Base-by-base conservation (phyloP, 2,329 filamentous ascomycete genomes). In the Hymenoscyphus albidus region DNA sequence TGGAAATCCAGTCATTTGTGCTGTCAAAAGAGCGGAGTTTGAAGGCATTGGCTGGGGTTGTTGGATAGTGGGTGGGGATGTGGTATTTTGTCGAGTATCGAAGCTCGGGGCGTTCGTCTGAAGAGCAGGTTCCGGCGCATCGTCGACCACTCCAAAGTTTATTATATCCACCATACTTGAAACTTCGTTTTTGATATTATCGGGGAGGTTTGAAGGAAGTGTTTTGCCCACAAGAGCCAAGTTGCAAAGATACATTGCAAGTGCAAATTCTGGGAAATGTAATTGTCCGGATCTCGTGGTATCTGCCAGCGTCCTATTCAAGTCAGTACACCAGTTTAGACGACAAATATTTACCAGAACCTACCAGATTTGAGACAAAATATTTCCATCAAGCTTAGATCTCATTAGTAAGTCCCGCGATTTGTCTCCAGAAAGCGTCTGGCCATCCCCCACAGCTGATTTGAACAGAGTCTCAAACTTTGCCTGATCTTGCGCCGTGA, bases 101-200 rank as follows among this genome's bases (percentile, higher is more conserved):
- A 94, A 92, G 71, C 87, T 89, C 0, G 91, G 88, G 16, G 86
- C 86, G 76, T 91, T 93, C 66, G 81, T 85, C 62, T 81, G 81
- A 18, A 78, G 72, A 35, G 80, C 79, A n/a, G 83, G 77, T 22
- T 83, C 78, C 51, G 77, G 77, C 48, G 80, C 80, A 35, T 94
- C 89, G 69, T 99, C 95, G 0, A 86, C 87, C 31, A 97, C 85
- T 70, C 89, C 92, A 76, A 99, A 99, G 65, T 93, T 97, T 75
- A 99, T 99, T 64, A 99, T 99, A 75, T 99, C 95, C 51, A 99
- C 95, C 93, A 99, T 98, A 78, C 95, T 97, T 3, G 94, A 98
- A 18, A 99, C 95, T 77, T 99, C 95, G 73, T 99, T 99, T 80
- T 88, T 90, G 69, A 99, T 88, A 65, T 87, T 89, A 39, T 97